These are phyloP conservation scores for Colletotrichum sp. DNA, from an alignment of 2,329 filamentous ascomycete species.

Conservation along the genomic window DNA sequence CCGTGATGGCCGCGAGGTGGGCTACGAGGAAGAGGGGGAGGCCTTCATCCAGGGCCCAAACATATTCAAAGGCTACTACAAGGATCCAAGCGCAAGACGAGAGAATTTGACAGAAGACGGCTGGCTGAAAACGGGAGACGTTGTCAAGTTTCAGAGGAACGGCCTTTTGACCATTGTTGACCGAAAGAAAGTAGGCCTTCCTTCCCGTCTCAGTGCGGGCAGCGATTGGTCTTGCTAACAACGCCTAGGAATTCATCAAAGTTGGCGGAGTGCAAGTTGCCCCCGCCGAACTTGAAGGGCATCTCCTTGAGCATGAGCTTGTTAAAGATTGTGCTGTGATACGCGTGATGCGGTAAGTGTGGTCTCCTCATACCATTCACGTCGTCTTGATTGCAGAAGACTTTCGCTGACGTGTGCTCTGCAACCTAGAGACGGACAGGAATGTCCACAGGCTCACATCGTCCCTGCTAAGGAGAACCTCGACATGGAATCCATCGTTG, in stretches of 20 bases:
- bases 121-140: background rate
- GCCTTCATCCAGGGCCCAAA: background rate
- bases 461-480: background rate
- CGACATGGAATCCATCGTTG: background rate
- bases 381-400: too few species aligned
- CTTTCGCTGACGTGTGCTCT: background rate
- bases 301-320: background rate
- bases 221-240: background rate
- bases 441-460: background rate
- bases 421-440: background rate
- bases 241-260: background rate
- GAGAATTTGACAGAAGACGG: background rate
- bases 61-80: background rate
- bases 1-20: background rate
- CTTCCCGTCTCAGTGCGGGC: background rate
- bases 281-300: background rate
- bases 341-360: too few species aligned
- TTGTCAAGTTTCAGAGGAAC: background rate
- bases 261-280: background rate
- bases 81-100: background rate
- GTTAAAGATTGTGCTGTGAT: background rate
- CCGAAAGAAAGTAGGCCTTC: background rate
- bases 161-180: background rate
- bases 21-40: background rate
- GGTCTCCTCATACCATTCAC: too few species aligned